Evolutionary conservation across 805 yeast species (phyloP).

Genomic region (Metschnikowia baotianmanensis): DNA sequence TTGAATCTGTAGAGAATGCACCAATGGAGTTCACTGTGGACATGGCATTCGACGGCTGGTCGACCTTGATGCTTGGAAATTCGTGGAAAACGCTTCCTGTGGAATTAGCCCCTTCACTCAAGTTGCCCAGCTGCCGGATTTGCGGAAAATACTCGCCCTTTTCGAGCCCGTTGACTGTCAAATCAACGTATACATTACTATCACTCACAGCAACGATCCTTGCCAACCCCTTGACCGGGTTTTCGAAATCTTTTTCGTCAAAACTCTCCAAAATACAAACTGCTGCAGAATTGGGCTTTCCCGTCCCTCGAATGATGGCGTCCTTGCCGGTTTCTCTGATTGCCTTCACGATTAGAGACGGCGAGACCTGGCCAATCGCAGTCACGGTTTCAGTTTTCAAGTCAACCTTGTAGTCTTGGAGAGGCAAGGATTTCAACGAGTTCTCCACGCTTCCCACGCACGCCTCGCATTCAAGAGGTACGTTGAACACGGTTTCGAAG

Average conservation of each 20-base stretch:
- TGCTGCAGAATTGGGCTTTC: slow-evolving; percentile 83
- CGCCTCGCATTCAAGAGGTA: slow-evolving; percentile 74
- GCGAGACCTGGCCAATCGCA: slow-evolving; percentile 70
- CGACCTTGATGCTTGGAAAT: slow-evolving; percentile 42
- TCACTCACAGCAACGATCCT: slow-evolving; percentile 70
- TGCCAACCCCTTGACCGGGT: slow-evolving; percentile 82
- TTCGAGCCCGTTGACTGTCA: slow-evolving; percentile 72
- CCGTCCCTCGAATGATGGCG: slow-evolving; percentile 91
- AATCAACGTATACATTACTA: slow-evolving; percentile 61
- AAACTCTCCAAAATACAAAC: slow-evolving; percentile 85
- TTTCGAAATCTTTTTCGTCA: slow-evolving; percentile 40
- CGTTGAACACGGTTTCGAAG: slow-evolving; percentile 75
- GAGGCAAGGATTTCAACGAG: slow-evolving; percentile 54
- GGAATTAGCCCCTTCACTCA: slow-evolving; percentile 67
- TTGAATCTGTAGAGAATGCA: slow-evolving; percentile 21
- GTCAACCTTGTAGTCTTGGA: slow-evolving; percentile 54
- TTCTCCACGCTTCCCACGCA: slow-evolving; percentile 61
- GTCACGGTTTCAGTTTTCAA: slow-evolving; percentile 59
- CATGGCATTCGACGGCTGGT: slow-evolving; percentile 21
- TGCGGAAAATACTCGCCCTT: slow-evolving; percentile 67
- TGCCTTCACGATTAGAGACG: slow-evolving; percentile 66
- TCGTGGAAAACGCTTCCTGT: slow-evolving; percentile 54
- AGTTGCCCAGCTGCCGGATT: slow-evolving; percentile 69
- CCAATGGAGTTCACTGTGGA: slow-evolving; percentile 37
- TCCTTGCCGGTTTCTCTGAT: slow-evolving; percentile 78